A percentile compares a stretch with the other conserved stretches of the same genome.
phyloP scores from a whole-genome alignment of 192 early-diverging fungal species.

The Coemansia sp. region DNA sequence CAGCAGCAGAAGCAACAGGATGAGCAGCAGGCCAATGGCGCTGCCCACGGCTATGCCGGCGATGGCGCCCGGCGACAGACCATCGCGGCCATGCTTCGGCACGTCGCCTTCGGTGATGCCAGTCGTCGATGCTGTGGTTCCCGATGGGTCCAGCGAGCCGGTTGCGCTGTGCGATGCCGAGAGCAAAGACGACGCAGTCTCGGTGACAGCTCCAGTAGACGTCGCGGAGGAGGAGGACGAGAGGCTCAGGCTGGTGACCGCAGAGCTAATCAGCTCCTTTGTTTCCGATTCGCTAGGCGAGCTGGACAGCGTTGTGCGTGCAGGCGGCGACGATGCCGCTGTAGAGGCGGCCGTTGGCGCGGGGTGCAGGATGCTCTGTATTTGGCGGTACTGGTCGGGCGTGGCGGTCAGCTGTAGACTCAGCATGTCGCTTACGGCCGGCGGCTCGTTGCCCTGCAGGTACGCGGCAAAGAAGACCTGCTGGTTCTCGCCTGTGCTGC shows the following conservation, averaged over 20 bases:
- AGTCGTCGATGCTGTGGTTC: neutral
- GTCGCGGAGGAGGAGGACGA: neutral
- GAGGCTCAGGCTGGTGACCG: no score
- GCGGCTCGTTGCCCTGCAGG: conserved; percentile 45
- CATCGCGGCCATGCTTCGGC: conserved; percentile 1
- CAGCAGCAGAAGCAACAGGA: conserved; percentile 33
- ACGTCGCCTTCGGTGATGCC: neutral
- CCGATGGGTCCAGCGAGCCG: neutral
- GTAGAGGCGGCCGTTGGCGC: conserved; percentile 1
- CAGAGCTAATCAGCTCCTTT: neutral
- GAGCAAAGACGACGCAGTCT: neutral
- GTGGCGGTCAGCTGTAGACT: conserved; percentile 37
- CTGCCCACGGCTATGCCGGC: conserved; percentile 41
- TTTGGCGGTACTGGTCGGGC: conserved; percentile 32
- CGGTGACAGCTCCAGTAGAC: neutral
- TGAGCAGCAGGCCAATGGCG: conserved; percentile 25
- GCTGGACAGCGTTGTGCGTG: neutral
- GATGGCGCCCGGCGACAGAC: conserved; percentile 45
- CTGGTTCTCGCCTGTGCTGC: conserved; percentile 20
- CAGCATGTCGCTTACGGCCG: conserved; percentile 32
- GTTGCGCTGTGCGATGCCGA: neutral
- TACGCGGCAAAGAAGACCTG: conserved; percentile 35
- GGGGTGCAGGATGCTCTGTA: conserved; percentile 31
- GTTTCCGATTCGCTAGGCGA: neutral
- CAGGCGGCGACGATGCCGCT: no score